A percentile compares a stretch with the other conserved stretches of the same genome.
phyloP scores from a whole-genome alignment of 2,329 filamentous ascomycete species.

The Botrytis tulipae region DNA sequence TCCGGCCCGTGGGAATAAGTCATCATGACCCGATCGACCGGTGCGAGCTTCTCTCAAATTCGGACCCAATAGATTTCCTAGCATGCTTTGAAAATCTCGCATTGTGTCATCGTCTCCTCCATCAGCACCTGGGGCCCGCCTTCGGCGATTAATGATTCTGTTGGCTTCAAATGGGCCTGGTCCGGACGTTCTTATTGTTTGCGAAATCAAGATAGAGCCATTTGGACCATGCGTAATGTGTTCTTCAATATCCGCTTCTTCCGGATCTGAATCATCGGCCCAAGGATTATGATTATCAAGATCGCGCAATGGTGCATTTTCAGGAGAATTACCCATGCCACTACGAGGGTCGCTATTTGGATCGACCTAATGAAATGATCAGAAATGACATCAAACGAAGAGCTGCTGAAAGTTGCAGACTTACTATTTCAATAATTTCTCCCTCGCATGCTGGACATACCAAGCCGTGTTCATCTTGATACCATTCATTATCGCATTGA shows the following conservation, averaged over 20 bases:
- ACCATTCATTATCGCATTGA: conserved; percentile 78
- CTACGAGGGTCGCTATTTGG: conserved; percentile 62
- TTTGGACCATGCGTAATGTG: conserved; percentile 35
- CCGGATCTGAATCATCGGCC: conserved; percentile 52
- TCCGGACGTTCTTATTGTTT: conserved; percentile 31
- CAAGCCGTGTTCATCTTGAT: conserved; percentile 65
- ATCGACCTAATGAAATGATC: conserved; percentile 46
- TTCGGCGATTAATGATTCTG: conserved; percentile 8
- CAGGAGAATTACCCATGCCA: conserved; percentile 31
- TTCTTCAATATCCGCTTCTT: conserved; percentile 58
- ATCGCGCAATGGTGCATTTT: conserved; percentile 23
- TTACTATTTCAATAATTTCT: conserved; percentile 83
- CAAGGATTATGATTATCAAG: conserved; percentile 36
- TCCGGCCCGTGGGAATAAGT: conserved; percentile 30
- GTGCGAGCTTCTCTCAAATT: conserved; percentile 30
- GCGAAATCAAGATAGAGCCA: conserved; percentile 34
- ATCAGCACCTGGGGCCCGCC: conserved; percentile 12
- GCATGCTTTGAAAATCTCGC: conserved; percentile 45
- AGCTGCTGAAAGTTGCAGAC: conserved; percentile 38
- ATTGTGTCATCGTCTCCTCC: conserved; percentile 32
- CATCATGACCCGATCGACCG: conserved; percentile 37
- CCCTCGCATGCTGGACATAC: conserved; percentile 74
- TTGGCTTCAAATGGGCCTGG: background rate
- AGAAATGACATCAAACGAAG: conserved; percentile 26
- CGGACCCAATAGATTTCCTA: conserved; percentile 46